Evolutionary conservation across 1,284 basidiomycete species (phyloP).

Genomic region (Coniferiporia sulphurascens): DNA sequence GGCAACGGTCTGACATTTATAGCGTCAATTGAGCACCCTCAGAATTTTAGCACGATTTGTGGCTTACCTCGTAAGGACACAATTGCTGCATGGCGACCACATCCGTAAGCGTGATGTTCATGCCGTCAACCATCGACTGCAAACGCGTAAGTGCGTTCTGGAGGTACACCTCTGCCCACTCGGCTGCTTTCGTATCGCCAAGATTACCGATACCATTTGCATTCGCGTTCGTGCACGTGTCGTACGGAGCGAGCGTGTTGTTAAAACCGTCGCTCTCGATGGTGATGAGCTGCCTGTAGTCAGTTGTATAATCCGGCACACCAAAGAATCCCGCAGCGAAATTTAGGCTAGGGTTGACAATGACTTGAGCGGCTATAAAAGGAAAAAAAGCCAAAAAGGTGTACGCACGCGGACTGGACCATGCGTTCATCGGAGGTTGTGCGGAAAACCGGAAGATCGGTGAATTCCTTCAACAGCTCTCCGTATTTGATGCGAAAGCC

Average conservation of each 20-base stretch:
- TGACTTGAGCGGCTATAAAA: not conserved
- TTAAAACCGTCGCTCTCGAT: conserved; percentile 48
- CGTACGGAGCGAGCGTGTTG: conserved; percentile 51
- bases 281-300: conserved; percentile 47
- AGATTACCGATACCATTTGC: conserved; percentile 30
- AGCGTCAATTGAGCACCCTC: no score
- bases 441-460: conserved; percentile 51
- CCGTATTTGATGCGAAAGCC: conserved; percentile 54
- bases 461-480: conserved; percentile 48
- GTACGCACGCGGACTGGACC: conserved; percentile 49
- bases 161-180: conserved; percentile 54
- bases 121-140: conserved; percentile 56
- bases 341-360: conserved; percentile 31
- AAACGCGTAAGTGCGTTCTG: conserved; percentile 54
- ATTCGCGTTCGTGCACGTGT: conserved; percentile 39
- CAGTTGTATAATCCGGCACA: conserved; percentile 40
- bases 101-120: conserved; percentile 55
- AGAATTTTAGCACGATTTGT: no score
- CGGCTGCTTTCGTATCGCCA: conserved; percentile 37
- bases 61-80: conserved; percentile 47
- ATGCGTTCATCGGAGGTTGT: conserved; percentile 52
- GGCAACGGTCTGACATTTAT: conserved; percentile 42
- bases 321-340: conserved; percentile 63
- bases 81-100: conserved; percentile 45
- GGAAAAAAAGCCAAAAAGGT: not conserved